A percentile compares a stretch with the other conserved stretches of the same genome.
Evolutionary conservation across 768 basidiomycete genomes (phyloP).

Genomic region (Suillus subluteus): DNA sequence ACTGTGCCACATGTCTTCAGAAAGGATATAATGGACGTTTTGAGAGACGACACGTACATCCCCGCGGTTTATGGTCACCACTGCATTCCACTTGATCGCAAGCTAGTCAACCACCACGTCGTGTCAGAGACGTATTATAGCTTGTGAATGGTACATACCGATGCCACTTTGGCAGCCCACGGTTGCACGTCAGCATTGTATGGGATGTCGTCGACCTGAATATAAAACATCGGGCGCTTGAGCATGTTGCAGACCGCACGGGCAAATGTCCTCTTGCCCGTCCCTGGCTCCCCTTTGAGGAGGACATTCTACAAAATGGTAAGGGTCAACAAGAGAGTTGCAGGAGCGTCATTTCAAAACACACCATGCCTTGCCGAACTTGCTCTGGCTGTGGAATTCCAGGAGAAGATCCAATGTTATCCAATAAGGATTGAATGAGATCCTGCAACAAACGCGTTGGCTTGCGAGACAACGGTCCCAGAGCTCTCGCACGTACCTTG

Average conservation of each 20-base stretch:
- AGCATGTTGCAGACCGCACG: neutral
- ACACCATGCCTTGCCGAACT: neutral
- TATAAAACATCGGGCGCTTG: neutral
- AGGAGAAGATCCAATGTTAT: neutral
- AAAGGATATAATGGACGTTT: neutral
- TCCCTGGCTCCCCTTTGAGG: neutral
- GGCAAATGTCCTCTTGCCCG: neutral
- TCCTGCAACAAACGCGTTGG: neutral
- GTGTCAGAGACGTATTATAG: neutral
- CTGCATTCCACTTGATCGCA: neutral
- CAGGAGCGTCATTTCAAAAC: neutral
- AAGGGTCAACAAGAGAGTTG: neutral
- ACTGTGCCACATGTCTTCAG: neutral
- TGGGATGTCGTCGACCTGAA: neutral
- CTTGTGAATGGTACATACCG: neutral
- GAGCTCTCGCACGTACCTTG: neutral
- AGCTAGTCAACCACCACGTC: neutral
- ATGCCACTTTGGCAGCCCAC: neutral
- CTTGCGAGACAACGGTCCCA: neutral
- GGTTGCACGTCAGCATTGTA: neutral
- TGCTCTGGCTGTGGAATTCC: neutral
- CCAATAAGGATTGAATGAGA: neutral
- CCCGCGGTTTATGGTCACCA: neutral
- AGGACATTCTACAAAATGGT: neutral
- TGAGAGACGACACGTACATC: neutral